Conservation (phyloP, 2,329 filamentous ascomycete species). For the Emmonsia crescens region DNA sequence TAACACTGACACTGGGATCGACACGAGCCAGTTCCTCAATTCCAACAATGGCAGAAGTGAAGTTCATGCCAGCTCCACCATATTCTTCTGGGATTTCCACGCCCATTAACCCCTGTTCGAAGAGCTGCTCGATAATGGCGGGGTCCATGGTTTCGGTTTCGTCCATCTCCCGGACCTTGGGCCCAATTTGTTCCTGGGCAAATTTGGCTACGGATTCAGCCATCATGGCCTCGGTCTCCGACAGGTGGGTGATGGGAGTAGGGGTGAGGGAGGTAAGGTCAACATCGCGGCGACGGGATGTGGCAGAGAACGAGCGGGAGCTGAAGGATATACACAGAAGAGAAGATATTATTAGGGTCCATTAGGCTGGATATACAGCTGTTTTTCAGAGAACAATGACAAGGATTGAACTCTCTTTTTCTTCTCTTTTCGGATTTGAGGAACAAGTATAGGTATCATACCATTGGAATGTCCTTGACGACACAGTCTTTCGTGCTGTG, state of each 20-base stretch:
- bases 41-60: constrained; percentile 87
- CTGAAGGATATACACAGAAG: constrained; percentile 17
- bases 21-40: constrained; percentile 94
- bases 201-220: constrained; percentile 84
- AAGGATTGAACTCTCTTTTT: not conserved
- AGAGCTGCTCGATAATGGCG: constrained; percentile 75
- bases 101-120: constrained; percentile 95
- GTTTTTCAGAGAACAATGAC: not conserved
- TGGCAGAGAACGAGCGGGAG: constrained; percentile 50
- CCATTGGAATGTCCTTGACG: constrained; percentile 32
- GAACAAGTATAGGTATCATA: constrained; percentile 17
- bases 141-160: constrained; percentile 93
- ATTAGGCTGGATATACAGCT: not conserved
- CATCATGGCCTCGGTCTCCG: constrained; percentile 83
- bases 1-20: constrained; percentile 86
- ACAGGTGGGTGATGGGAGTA: constrained; percentile 86
- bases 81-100: constrained; percentile 96
- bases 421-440: not conserved
- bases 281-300: constrained; percentile 43
- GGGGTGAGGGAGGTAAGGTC: constrained; percentile 70
- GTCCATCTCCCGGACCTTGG: constrained; percentile 93
- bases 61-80: constrained; percentile 97
- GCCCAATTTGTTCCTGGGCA: constrained; percentile 75
- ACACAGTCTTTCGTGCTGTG: constrained; percentile 27
- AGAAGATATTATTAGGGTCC: not conserved